These are phyloP conservation scores for Fusarium nematophilum DNA, from an alignment of 2,329 filamentous ascomycete genomes.

Conservation along the genomic window DNA sequence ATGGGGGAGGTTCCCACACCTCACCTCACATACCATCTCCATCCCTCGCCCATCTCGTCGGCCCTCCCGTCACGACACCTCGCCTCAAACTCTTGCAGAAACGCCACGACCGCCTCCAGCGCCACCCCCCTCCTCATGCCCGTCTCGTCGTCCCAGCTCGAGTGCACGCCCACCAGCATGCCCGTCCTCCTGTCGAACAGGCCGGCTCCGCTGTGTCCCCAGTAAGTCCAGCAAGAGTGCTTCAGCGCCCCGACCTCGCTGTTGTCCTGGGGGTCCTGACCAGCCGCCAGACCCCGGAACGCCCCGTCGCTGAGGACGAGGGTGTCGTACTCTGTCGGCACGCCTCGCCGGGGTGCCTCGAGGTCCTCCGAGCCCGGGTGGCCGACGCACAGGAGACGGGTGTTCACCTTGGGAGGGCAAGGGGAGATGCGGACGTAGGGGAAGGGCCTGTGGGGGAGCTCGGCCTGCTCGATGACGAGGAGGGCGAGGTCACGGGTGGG, in stretches of 20 bases:
- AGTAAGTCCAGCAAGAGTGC: constrained; percentile 68
- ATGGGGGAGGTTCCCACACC: not conserved
- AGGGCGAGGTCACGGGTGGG: constrained; percentile 58
- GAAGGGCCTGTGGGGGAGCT: constrained; percentile 29
- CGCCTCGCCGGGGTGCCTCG: constrained; percentile 50
- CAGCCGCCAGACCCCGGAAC: constrained; percentile 53
- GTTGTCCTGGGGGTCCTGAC: constrained; percentile 60
- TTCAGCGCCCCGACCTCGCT: constrained; percentile 62
- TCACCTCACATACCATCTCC: constrained; percentile 30
- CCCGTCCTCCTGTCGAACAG: constrained; percentile 55
- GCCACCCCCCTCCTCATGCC: constrained; percentile 62
- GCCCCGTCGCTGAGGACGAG: constrained; percentile 58
- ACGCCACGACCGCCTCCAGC: constrained; percentile 56
- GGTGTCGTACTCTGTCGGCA: constrained; percentile 58
- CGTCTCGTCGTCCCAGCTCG: constrained; percentile 64
- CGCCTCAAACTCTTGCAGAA: constrained; percentile 45
- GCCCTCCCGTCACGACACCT: not conserved
- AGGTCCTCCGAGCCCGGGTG: constrained; percentile 56
- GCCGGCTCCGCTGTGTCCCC: constrained; percentile 65
- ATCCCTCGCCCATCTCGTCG: constrained; percentile 6
- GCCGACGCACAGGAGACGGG: constrained; percentile 48
- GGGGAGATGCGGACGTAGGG: constrained; percentile 33
- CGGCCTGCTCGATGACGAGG: constrained; percentile 51
- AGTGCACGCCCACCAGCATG: constrained; percentile 61
- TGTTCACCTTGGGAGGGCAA: constrained; percentile 26